These are phyloP conservation scores for Leccinum fibrillosum DNA, from an alignment of 768 basidiomycete genomes.

Conservation along the genomic window DNA sequence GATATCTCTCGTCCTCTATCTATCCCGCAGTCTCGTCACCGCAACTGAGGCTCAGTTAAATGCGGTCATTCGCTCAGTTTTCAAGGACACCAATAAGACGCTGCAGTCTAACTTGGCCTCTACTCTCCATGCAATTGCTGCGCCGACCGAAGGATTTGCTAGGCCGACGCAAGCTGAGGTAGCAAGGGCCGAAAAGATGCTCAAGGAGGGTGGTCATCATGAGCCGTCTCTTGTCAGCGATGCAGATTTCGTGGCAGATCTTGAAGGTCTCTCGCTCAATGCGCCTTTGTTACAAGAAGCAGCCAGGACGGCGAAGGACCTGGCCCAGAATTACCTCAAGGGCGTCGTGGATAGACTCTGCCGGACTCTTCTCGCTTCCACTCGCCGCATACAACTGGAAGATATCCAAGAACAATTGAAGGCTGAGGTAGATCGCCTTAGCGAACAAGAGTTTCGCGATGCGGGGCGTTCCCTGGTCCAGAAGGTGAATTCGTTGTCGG, in stretches of 20 bases:
- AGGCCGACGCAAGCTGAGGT: constrained; percentile 13
- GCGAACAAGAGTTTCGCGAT: constrained; percentile 17
- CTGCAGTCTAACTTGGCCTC: constrained; percentile 12
- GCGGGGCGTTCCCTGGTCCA: constrained; percentile 10
- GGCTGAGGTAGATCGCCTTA: constrained; percentile 8
- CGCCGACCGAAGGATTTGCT: not conserved
- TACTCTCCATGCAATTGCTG: constrained; percentile 13
- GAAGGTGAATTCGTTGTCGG: constrained; percentile 18
- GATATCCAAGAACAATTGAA: constrained; percentile 15
- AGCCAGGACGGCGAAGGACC: constrained; percentile 8
- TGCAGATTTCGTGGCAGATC: constrained; percentile 21
- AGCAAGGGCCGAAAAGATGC: constrained; percentile 15
- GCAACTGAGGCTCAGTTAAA: constrained; percentile 12
- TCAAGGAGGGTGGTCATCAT: constrained; percentile 18
- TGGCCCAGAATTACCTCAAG: constrained; percentile 20
- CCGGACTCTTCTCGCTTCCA: constrained; percentile 8
- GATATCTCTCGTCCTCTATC: constrained; percentile 16
- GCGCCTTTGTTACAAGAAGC: constrained; percentile 18
- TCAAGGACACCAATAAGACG: constrained; percentile 12
- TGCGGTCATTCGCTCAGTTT: constrained; percentile 13
- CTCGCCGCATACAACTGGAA: constrained; percentile 16
- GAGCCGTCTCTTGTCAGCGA: constrained; percentile 21
- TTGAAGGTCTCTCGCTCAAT: constrained; percentile 11
- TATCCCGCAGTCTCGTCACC: constrained; percentile 14
- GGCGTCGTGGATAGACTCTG: constrained; percentile 17